These are phyloP conservation scores for Podaxis sp. DNA, from an alignment of 768 basidiomycete genomes.

Conservation along the genomic window DNA sequence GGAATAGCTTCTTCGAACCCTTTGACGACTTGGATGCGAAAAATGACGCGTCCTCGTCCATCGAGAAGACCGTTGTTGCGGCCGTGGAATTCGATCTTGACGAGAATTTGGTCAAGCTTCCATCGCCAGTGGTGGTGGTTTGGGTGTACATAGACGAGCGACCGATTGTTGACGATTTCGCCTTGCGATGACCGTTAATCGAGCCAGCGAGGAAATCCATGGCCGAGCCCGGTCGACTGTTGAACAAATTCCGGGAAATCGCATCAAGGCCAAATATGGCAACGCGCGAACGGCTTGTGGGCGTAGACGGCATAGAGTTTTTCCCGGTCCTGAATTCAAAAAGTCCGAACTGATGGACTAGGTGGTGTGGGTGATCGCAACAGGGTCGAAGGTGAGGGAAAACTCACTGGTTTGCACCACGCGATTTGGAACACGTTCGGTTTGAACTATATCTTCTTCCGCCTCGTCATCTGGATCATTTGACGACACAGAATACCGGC, in stretches of 20 bases:
- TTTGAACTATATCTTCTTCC: constrained; percentile 84
- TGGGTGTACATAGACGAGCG: constrained; percentile 74
- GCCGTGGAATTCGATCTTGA: constrained; percentile 68
- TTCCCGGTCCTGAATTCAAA: constrained; percentile 82
- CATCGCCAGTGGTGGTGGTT: constrained; percentile 65
- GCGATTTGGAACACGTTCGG: constrained; percentile 65
- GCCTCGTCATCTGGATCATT: constrained; percentile 70
- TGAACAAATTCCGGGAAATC: constrained; percentile 88
- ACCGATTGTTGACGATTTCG: constrained; percentile 62
- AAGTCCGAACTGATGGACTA: constrained; percentile 86
- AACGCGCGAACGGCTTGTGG: constrained; percentile 74
- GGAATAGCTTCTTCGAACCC: constrained; percentile 40
- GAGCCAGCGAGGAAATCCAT: constrained; percentile 74
- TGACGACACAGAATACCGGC: constrained; percentile 74
- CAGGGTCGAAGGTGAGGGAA: neutral
- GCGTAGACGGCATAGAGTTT: constrained; percentile 80
- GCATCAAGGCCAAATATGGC: constrained; percentile 90
- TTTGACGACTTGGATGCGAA: constrained; percentile 43
- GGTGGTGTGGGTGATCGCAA: constrained; percentile 8
- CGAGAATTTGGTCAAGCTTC: constrained; percentile 71
- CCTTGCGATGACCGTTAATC: constrained; percentile 63
- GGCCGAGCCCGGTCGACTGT: constrained; percentile 60
- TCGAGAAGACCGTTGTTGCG: constrained; percentile 57
- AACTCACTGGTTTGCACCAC: constrained; percentile 80
- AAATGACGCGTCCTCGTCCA: constrained; percentile 60